Evolutionary conservation across 23 red algal species (phyloP), one percentile per base, ranked within the genome.

Genomic region (Gracilaria domingensis): DNA sequence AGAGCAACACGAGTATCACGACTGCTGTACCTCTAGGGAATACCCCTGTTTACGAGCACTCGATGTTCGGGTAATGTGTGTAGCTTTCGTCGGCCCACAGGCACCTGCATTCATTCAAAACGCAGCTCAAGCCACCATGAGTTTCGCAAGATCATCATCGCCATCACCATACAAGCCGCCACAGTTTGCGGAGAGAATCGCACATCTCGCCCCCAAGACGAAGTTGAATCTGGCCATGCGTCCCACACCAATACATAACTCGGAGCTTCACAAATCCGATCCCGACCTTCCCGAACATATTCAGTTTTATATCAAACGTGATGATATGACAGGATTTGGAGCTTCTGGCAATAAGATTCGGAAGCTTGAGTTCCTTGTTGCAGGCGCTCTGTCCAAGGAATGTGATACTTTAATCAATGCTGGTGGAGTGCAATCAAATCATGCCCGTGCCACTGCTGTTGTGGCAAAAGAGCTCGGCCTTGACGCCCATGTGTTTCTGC

Each of bases 301-400:
- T 29, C 23, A 66, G 16, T 64, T 93, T 32, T 75, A 93, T 42
- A 79, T 95, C 45, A 95, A 95, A 62, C 82, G 93, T 0, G 93
- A 95, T 25, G 93, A 95, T 18, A 62, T 88, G 65, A 88, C 93
- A 18, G 93, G 83, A 1, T 55, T 37, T 25, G 42, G 51, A 11
- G 66, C 81, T 30, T 88, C 83, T 34, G 93, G 93, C 7, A 89
- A 88, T 80, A 95, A 95, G 67, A 80, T 88, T 48, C 76, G 93
- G 47, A 95, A 95, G 86, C 93, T 95, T 7, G 85, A 88, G 60
- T 95, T 95, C 47, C 49, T 88, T 29, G 47, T 95, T 9, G 93
- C 93, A 12, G 76, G 82, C 39, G 93, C 93, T 23, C 23, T 88
- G 13, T 57, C 67, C 11, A 72, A 80, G 30, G 54, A 50, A 24